These are phyloP conservation scores for Lepiota brunneoincarnata DNA, from an alignment of 768 basidiomycete genomes.

Conservation along the genomic window DNA sequence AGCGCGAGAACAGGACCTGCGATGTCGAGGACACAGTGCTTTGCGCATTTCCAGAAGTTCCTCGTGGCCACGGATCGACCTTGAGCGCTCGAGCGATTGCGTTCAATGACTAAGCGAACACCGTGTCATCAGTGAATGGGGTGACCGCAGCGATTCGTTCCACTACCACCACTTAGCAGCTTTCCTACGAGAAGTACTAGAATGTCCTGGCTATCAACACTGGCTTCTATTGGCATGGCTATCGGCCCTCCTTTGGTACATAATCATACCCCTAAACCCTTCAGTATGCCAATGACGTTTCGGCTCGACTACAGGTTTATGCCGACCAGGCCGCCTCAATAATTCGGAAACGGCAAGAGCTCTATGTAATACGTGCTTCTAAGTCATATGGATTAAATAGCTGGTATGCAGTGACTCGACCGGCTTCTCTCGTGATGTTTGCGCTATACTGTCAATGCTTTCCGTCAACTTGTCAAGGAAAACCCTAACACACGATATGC, in stretches of 20 bases:
- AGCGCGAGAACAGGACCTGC: too few relatives aligned
- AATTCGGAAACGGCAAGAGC: conserved; percentile 46
- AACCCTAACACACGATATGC: conserved; percentile 6
- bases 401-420: conserved; percentile 62
- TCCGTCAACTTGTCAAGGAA: conserved; percentile 4
- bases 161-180: background rate
- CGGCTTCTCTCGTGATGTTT: conserved; percentile 85
- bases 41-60: too few relatives aligned
- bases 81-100: too few relatives aligned
- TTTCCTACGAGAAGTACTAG: conserved; percentile 1
- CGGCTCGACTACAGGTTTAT: conserved; percentile 51
- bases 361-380: conserved; percentile 43
- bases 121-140: too few relatives aligned
- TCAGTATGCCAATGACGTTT: conserved; percentile 3
- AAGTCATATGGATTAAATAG: conserved; percentile 1
- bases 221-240: conserved; percentile 80
- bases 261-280: conserved; percentile 3
- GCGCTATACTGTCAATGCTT: conserved; percentile 68
- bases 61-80: too few relatives aligned
- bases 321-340: conserved; percentile 84
- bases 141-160: too few relatives aligned
- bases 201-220: conserved; percentile 64
- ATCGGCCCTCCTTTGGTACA: conserved; percentile 71
- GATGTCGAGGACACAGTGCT: too few relatives aligned
- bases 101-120: too few relatives aligned